These are phyloP conservation scores for Acer campestre DNA, from an alignment of 345 rosid species.

Conservation along the genomic window DNA sequence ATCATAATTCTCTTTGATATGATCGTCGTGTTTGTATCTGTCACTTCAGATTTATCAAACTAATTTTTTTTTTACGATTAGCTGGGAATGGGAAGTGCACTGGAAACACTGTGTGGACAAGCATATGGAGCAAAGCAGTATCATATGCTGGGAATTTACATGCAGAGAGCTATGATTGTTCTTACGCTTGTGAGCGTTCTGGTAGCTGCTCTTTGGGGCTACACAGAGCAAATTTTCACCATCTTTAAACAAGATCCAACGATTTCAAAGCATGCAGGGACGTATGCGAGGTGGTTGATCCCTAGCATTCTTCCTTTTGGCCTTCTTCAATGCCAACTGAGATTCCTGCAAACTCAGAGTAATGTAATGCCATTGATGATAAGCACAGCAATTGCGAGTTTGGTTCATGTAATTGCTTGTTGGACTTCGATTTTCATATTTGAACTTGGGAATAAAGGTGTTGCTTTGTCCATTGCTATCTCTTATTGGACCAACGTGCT, in stretches of 20 bases:
- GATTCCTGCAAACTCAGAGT: constrained; percentile 39
- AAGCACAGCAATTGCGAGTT: constrained; percentile 26
- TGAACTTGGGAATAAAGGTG: constrained; percentile 36
- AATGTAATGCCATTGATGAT: constrained; percentile 26
- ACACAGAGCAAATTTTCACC: constrained; percentile 28
- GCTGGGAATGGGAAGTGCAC: constrained; percentile 47
- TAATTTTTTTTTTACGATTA: neutral
- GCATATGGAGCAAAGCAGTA: constrained; percentile 38
- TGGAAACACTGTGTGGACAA: constrained; percentile 41
- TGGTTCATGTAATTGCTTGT: constrained; percentile 35
- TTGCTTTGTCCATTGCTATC: constrained; percentile 34
- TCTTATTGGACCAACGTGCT: constrained; percentile 41
- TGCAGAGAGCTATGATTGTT: constrained; percentile 42
- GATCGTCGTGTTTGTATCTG: no score
- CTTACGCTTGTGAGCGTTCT: constrained; percentile 26
- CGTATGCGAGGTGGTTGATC: constrained; percentile 32
- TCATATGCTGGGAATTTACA: constrained; percentile 34
- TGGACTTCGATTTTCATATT: constrained; percentile 28
- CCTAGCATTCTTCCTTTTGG: constrained; percentile 39
- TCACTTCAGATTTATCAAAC: no score
- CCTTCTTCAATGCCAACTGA: constrained; percentile 37
- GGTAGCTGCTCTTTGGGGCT: constrained; percentile 30
- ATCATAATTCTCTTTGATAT: no score
- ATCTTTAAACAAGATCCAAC: constrained; percentile 23
- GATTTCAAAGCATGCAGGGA: constrained; percentile 27